These are phyloP conservation scores for Plasmodium blacklocki DNA, from an alignment of 169 alveolate species.

Conservation along the genomic window DNA sequence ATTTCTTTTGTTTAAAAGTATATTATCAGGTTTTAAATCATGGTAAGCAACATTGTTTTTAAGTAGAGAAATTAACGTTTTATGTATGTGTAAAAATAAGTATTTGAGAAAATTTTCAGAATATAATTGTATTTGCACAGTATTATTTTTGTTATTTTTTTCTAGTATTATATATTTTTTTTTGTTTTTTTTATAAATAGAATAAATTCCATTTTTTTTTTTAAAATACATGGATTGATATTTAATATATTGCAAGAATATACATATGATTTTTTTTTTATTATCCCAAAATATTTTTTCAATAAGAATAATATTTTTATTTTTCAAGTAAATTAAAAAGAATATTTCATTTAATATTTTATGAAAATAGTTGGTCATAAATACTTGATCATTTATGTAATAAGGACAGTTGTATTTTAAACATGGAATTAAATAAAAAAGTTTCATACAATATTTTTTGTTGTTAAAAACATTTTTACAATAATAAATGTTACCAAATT, in stretches of 20 bases:
- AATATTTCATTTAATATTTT: constrained; percentile 67
- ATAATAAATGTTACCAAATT: constrained; percentile 38
- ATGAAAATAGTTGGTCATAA: constrained; percentile 39
- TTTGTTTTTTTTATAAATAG: constrained; percentile 16
- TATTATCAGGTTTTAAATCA: constrained; percentile 70
- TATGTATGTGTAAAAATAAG: constrained; percentile 44
- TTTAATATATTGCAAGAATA: constrained; percentile 32
- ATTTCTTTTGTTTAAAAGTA: constrained; percentile 31
- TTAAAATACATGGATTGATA: constrained; percentile 67
- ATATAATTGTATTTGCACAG: constrained; percentile 28
- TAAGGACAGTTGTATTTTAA: constrained; percentile 59
- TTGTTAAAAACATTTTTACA: constrained; percentile 52
- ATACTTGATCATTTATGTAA: constrained; percentile 45
- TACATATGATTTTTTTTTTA: constrained; percentile 35
- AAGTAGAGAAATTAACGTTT: constrained; percentile 42
- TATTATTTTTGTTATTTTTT: neutral
- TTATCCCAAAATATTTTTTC: constrained; percentile 52
- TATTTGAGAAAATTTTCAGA: constrained; percentile 46
- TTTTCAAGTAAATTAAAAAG: constrained; percentile 40
- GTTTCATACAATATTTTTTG: constrained; percentile 56
- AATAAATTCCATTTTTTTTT: constrained; percentile 41
- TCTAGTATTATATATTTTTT: too few relatives aligned
- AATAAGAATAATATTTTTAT: constrained; percentile 53
- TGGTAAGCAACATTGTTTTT: constrained; percentile 50
- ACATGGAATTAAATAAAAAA: constrained; percentile 35